Conservation (phyloP, 352 stramenopile genomes). For the Phytopythium boreale region DNA sequence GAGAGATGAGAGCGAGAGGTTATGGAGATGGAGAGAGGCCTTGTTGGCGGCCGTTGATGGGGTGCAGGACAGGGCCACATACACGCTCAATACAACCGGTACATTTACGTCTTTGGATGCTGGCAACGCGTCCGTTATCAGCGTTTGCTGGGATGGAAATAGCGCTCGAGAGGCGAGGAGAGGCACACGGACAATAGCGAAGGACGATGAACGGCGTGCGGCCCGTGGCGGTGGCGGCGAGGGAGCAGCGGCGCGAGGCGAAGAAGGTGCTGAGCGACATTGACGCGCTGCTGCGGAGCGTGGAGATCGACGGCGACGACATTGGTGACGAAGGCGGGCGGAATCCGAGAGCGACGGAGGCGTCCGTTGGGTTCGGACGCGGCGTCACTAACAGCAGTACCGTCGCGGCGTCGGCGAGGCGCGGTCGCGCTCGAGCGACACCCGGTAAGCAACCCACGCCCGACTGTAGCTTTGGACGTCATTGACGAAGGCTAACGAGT, state of each 20-base stretch:
- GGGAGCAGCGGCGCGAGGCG: slow-evolving; percentile 22
- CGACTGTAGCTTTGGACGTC: neutral
- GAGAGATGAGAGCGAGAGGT: no score
- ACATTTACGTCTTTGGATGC: no score
- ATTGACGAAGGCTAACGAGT: slow-evolving; percentile 14
- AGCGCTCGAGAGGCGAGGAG: neutral
- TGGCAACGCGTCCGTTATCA: no score
- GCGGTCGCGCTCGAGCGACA: no score
- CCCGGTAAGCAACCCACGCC: slow-evolving; percentile 7
- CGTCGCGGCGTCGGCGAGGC: no score
- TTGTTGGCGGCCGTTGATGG: no score
- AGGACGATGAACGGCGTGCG: slow-evolving; percentile 14
- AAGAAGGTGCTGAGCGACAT: slow-evolving; percentile 20
- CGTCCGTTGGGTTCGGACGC: slow-evolving; percentile 20
- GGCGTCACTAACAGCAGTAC: neutral
- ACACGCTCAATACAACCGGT: neutral
- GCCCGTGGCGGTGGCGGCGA: slow-evolving; percentile 16
- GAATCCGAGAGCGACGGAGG: no score
- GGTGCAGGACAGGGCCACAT: no score
- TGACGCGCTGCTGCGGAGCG: slow-evolving; percentile 18
- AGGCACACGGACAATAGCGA: no score
- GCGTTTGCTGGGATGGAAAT: neutral
- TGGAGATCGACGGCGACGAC: neutral
- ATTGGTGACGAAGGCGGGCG: neutral
- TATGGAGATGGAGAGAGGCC: no score